Evolutionary conservation across 2,329 filamentous ascomycete genomes (phyloP).

Genomic region (Colletotrichum caudatum): DNA sequence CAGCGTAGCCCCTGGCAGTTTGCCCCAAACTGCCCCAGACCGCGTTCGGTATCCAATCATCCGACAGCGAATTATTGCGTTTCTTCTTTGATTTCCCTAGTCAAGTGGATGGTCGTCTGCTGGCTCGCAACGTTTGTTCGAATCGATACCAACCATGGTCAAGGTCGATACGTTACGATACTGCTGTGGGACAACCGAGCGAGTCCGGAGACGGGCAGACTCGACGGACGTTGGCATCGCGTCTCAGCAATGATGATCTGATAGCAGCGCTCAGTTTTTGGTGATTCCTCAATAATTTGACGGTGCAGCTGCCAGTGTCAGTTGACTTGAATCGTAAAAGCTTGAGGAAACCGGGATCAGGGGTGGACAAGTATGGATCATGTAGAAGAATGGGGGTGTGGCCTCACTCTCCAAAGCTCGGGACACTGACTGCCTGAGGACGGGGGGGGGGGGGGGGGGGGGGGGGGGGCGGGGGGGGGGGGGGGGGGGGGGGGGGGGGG

Average conservation of each 20-base stretch:
- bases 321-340: constrained; percentile 38
- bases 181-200: constrained; percentile 7
- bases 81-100: neutral
- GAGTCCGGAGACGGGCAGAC: constrained; percentile 17
- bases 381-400: constrained; percentile 26
- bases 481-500: too few relatives aligned
- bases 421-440: constrained; percentile 14
- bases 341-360: constrained; percentile 34
- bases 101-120: neutral
- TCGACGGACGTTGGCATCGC: constrained; percentile 19
- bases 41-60: constrained; percentile 1
- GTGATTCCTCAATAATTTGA: constrained; percentile 27
- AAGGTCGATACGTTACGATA: constrained; percentile 23
- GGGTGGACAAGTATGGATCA: constrained; percentile 29
- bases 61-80: neutral
- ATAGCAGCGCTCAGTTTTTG: constrained; percentile 35
- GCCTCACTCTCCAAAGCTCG: constrained; percentile 17
- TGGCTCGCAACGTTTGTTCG: constrained; percentile 25
- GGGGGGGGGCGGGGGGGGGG: too few relatives aligned
- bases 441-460: too few relatives aligned
- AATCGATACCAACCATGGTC: constrained; percentile 1
- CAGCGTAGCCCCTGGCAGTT: neutral
- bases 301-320: constrained; percentile 18
- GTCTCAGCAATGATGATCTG: constrained; percentile 31
- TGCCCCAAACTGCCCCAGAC: neutral